phyloP scores from a whole-genome alignment of 139 green algal species.

The Chlorella vulgaris region DNA sequence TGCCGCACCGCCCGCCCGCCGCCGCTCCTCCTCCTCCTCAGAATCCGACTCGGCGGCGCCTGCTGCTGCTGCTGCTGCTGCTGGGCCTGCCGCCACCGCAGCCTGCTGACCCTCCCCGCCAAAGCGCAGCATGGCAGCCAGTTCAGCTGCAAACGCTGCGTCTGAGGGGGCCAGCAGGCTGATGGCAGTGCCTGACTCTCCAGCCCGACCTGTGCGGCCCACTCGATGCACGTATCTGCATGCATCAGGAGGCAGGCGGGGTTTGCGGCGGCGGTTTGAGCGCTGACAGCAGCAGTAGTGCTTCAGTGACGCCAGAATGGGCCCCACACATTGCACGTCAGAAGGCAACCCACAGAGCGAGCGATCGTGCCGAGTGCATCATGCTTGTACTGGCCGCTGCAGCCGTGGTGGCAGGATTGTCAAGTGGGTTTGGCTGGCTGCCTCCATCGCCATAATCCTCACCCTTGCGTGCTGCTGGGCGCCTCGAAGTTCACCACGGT shows the following conservation, averaged over 20 bases:
- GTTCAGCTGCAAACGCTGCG: constrained; percentile 24
- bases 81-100: constrained; percentile 58
- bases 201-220: constrained; percentile 89
- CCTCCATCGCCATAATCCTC: too few relatives aligned
- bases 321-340: too few relatives aligned
- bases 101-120: not conserved
- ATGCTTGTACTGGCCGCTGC: too few relatives aligned
- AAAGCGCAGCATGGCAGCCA: constrained; percentile 25
- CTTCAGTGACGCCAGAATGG: too few relatives aligned
- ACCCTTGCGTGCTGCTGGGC: constrained; percentile 55
- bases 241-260: not conserved
- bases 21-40: not conserved
- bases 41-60: constrained; percentile 51
- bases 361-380: too few relatives aligned
- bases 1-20: not conserved
- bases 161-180: constrained; percentile 56
- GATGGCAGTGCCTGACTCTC: constrained; percentile 67
- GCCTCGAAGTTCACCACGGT: constrained; percentile 93
- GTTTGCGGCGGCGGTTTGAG: too few relatives aligned
- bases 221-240: constrained; percentile 88
- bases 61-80: constrained; percentile 66
- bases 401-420: too few relatives aligned
- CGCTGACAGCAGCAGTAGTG: too few relatives aligned
- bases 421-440: too few relatives aligned
- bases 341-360: too few relatives aligned